Conservation (phyloP, 495 filamentous ascomycete species). For the Penicillium tannophilum region DNA sequence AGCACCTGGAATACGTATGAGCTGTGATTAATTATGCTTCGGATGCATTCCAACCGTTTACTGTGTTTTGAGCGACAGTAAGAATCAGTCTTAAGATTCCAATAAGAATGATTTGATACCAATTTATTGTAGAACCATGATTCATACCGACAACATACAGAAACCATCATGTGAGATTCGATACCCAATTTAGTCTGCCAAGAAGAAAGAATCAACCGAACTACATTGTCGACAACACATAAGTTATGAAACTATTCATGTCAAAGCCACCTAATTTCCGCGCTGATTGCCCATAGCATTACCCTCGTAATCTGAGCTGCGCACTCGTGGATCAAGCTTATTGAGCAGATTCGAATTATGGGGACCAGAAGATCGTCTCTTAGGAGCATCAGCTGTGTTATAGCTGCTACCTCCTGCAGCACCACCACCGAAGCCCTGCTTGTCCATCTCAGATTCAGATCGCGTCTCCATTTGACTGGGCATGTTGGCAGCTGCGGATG, state of each 20-base stretch:
- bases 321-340: slow-evolving; percentile 45
- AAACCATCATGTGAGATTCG: background rate
- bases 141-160: too few species aligned
- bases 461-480: slow-evolving; percentile 44
- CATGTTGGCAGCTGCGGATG: slow-evolving; percentile 19
- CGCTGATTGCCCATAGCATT: slow-evolving; percentile 15
- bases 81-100: too few species aligned
- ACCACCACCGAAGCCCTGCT: slow-evolving; percentile 29
- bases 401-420: slow-evolving; percentile 38
- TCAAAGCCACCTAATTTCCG: slow-evolving; percentile 6
- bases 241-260: background rate
- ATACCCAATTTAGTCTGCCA: background rate
- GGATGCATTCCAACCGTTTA: too few species aligned
- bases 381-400: slow-evolving; percentile 23
- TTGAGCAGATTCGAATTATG: slow-evolving; percentile 51
- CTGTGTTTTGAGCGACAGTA: too few species aligned
- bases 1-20: too few species aligned
- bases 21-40: too few species aligned
- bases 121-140: too few species aligned
- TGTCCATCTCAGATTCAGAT: slow-evolving; percentile 41
- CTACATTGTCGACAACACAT: background rate
- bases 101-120: too few species aligned
- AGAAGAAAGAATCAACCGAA: background rate
- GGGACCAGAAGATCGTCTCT: slow-evolving; percentile 32
- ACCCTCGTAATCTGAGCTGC: slow-evolving; percentile 17